phyloP scores from a whole-genome alignment of 805 yeast genomes.

The Teunomyces lycoperdinae region DNA sequence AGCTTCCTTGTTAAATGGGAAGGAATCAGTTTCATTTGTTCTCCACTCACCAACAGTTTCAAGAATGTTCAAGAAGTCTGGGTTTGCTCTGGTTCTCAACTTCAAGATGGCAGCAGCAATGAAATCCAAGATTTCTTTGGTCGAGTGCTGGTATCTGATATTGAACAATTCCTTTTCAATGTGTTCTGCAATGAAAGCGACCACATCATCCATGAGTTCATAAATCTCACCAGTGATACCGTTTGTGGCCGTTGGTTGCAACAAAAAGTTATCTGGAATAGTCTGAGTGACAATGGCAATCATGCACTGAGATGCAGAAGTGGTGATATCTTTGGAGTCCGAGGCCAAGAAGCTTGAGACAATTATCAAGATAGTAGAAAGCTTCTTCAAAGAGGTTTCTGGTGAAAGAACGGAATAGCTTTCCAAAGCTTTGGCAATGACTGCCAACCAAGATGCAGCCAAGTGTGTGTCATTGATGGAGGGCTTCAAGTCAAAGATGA shows the following conservation, averaged over 20 bases:
- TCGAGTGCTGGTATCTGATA: conserved; percentile 73
- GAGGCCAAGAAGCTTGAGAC: conserved; percentile 67
- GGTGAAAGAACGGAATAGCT: conserved; percentile 35
- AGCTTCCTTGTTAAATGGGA: conserved; percentile 67
- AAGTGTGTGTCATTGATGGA: conserved; percentile 77
- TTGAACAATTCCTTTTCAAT: conserved; percentile 58
- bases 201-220: conserved; percentile 54
- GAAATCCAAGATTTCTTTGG: conserved; percentile 70
- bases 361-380: conserved; percentile 47
- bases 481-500: conserved; percentile 78
- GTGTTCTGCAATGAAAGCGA: conserved; percentile 51
- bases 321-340: conserved; percentile 59
- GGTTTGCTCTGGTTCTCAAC: conserved; percentile 63
- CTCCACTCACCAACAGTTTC: conserved; percentile 83
- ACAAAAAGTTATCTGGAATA: conserved; percentile 57
- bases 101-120: conserved; percentile 60
- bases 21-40: conserved; percentile 67
- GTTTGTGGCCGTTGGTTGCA: conserved; percentile 44
- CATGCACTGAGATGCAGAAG: conserved; percentile 82
- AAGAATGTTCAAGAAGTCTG: conserved; percentile 65
- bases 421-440: conserved; percentile 75
- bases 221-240: conserved; percentile 47
- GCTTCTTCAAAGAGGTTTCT: conserved; percentile 47
- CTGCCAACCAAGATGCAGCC: conserved; percentile 94
- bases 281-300: conserved; percentile 73